phyloP scores from a whole-genome alignment of 352 stramenopile species.

The Globisporangium parvum region DNA sequence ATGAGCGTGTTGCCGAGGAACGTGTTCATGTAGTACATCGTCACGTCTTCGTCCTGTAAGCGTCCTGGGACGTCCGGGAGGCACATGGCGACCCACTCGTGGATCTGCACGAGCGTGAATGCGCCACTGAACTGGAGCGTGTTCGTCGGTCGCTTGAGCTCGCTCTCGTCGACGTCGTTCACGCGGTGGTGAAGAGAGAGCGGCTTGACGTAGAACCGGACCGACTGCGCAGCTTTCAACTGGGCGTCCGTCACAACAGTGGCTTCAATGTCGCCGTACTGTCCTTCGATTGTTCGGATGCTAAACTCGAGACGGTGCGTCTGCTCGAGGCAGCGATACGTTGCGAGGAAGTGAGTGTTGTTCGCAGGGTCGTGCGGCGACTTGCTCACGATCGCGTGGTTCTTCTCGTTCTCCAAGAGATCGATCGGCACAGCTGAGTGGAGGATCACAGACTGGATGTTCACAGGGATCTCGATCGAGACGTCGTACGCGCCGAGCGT shows the following conservation, averaged over 20 bases:
- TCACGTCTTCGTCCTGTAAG: conserved; percentile 62
- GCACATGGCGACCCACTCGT: conserved; percentile 82
- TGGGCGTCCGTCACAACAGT: conserved; percentile 63
- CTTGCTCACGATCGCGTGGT: conserved; percentile 72
- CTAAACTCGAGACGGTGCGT: conserved; percentile 77
- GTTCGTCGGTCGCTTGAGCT: conserved; percentile 53
- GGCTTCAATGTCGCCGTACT: conserved; percentile 73
- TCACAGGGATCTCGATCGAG: conserved; percentile 74
- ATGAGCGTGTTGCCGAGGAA: conserved; percentile 69
- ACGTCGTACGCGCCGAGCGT: conserved; percentile 64
- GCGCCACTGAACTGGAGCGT: conserved; percentile 59
- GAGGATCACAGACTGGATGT: conserved; percentile 71
- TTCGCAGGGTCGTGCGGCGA: conserved; percentile 40
- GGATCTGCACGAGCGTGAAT: conserved; percentile 81
- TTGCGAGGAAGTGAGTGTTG: conserved; percentile 69
- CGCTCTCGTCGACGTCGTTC: conserved; percentile 48
- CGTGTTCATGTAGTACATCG: conserved; percentile 74
- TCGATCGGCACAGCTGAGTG: conserved; percentile 72
- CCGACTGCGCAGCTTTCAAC: conserved; percentile 55
- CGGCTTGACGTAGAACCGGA: conserved; percentile 78
- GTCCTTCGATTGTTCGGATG: conserved; percentile 79
- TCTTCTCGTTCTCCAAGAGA: conserved; percentile 69
- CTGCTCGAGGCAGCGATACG: conserved; percentile 72
- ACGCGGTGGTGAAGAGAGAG: conserved; percentile 79
- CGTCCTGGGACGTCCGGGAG: conserved; percentile 69